Evolutionary conservation across 495 filamentous ascomycete genomes (phyloP), one percentile per base, ranked within the genome.

Genomic region (Hypomontagnella submonticulosa): DNA sequence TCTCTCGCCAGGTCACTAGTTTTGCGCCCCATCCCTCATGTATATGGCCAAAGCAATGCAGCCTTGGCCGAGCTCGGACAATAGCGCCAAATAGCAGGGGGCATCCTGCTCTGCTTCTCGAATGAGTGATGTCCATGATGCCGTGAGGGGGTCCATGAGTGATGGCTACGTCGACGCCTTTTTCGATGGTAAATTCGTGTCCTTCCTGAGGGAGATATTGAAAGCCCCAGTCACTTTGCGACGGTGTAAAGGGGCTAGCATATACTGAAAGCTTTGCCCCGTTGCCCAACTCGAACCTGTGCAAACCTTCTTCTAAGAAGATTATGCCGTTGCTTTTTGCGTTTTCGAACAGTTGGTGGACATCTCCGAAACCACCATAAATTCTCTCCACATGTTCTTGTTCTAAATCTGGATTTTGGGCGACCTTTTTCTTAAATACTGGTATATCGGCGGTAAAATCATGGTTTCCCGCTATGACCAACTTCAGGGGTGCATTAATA

Each of bases 381-480:
- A 55, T 57, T 10, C 50, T 63, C 33, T 30, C 55, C 0, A 76
- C 52, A 0, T 73, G 37, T 1, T 69, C 55, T 12, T 44, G 54
- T 0, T 70, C 64, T 7, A 72, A 30, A 9, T 9, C 1, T 6
- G 55, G 38, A 11, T 43, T 63, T 20, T 73, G 66, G 4, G 18
- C 23, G 8, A 69, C 13, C 13, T 62, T 59, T 6, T 46, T 16
- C 34, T 20, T 52, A 33, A 74, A 74, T 0, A 36, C 82, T 2
- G 82, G 74, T 23, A 74, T 73, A 70, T 95, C 90, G 3, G 93
- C 83, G 0, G 85, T 85, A 55, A 90, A 83, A 70, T 94, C 91
- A 75, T 93, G 91, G 72, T 94, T 93, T 0, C 91, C 91, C 1
- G 91, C 86, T 50, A 96, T 92, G 33, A 93, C 85, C 34, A 96